A percentile compares a stretch with the other conserved stretches of the same genome.
phyloP scores from a whole-genome alignment of 2,329 filamentous ascomycete genomes.

The Amauroascus niger region DNA sequence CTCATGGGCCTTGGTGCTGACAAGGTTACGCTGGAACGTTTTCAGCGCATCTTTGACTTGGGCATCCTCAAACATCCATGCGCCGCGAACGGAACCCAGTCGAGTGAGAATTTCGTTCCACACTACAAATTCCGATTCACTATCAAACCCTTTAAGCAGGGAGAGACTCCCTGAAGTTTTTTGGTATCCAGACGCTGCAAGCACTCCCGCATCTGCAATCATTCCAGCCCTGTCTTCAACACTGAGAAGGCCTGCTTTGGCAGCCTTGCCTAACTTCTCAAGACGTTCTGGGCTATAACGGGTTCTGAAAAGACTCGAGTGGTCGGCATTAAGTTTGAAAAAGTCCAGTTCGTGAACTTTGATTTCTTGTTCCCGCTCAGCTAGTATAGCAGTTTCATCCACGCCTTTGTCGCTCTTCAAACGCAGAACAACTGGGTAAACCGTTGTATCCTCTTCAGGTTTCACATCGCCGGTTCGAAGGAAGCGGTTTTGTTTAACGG shows the following conservation, averaged over 20 bases:
- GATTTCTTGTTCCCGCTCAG: constrained; percentile 64
- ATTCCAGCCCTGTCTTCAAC: constrained; percentile 91
- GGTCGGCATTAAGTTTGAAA: constrained; percentile 94
- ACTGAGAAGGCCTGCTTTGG: constrained; percentile 66
- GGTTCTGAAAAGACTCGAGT: constrained; percentile 85
- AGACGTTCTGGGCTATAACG: constrained; percentile 76
- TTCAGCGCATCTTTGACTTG: constrained; percentile 63
- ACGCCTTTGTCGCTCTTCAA: constrained; percentile 76
- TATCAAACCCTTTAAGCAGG: constrained; percentile 71
- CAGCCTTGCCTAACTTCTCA: constrained; percentile 76
- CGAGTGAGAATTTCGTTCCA: constrained; percentile 86
- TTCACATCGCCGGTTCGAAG: constrained; percentile 85
- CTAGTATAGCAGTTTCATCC: constrained; percentile 63
- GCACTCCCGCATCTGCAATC: constrained; percentile 83
- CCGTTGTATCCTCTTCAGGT: constrained; percentile 76
- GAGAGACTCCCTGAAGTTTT: constrained; percentile 84
- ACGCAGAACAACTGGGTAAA: constrained; percentile 84
- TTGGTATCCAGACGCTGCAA: constrained; percentile 83
- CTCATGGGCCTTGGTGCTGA: constrained; percentile 70
- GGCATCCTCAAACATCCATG: constrained; percentile 82
- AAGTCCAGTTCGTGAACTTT: constrained; percentile 73
- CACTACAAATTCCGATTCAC: constrained; percentile 79
- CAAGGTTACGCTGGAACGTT: constrained; percentile 69
- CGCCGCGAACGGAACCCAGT: constrained; percentile 65
- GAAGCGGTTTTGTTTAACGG: constrained; percentile 91